Evolutionary conservation across 139 green algal genomes (phyloP).

Genomic region (Mychonastes homosphaera): DNA sequence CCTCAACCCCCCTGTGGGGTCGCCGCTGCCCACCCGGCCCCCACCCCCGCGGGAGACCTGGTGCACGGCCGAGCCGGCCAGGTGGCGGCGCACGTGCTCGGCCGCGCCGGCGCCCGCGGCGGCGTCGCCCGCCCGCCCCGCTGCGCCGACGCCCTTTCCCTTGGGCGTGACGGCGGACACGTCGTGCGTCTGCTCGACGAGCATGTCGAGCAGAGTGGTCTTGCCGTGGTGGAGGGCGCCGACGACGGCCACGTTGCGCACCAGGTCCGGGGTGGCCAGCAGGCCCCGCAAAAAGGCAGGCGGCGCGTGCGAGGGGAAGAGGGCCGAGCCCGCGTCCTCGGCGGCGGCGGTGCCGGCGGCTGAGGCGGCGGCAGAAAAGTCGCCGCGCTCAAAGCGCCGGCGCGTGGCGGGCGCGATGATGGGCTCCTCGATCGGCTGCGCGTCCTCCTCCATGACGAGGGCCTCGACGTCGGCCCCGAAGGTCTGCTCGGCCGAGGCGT

Average conservation of each 20-base stretch:
- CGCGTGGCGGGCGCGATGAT: slow-evolving; percentile 84
- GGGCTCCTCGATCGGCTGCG: slow-evolving; percentile 90
- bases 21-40: too few species aligned
- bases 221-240: slow-evolving; percentile 98
- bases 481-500: slow-evolving; percentile 87
- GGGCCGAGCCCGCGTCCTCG: background rate
- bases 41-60: too few species aligned
- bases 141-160: too few species aligned
- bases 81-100: too few species aligned
- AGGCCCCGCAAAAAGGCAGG: slow-evolving; percentile 76
- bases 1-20: too few species aligned
- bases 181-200: slow-evolving; percentile 96
- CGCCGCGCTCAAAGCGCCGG: background rate
- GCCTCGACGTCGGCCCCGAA: slow-evolving; percentile 86
- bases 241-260: slow-evolving; percentile 79
- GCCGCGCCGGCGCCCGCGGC: too few species aligned
- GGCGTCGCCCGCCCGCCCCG: too few species aligned
- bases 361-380: background rate
- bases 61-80: too few species aligned
- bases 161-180: too few species aligned
- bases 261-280: slow-evolving; percentile 72
- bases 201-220: slow-evolving; percentile 94
- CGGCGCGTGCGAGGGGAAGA: slow-evolving; percentile 44
- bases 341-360: too few species aligned
- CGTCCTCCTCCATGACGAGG: slow-evolving; percentile 92